Evolutionary conservation across 306 rosid genomes (phyloP), one percentile per base, ranked within the genome.

Genomic region (Lathyrus tuberosus): DNA sequence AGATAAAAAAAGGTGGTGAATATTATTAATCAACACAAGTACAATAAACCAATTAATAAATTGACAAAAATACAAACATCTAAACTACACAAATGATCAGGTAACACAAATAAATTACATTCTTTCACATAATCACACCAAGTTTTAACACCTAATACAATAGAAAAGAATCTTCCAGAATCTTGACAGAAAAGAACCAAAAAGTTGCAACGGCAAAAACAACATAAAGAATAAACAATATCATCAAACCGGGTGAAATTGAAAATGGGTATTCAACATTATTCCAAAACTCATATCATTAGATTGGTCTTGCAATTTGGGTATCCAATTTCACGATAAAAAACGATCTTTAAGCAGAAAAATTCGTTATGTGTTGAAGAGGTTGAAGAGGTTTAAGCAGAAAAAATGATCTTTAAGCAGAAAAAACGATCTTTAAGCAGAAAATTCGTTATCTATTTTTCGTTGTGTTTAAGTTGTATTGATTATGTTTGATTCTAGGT

Each of bases 391-490:
- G n/a, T n/a, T n/a, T n/a, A n/a, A n/a, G n/a, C n/a, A n/a, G n/a
- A n/a, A n/a, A n/a, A n/a, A n/a, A n/a, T n/a, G n/a, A n/a, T n/a
- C n/a, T n/a, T n/a, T n/a, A n/a, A n/a, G n/a, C n/a, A n/a, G n/a
- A n/a, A n/a, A n/a, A n/a, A n/a, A n/a, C n/a, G n/a, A n/a, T n/a
- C n/a, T n/a, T n/a, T n/a, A n/a, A n/a, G n/a, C n/a, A n/a, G n/a
- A n/a, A n/a, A 31, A 80, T 87, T 87, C 56, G 40, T 43, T 20
- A 12, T 30, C 28, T 66, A 0, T n/a, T 46, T 60, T 59, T 7
- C 1, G 3, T 8, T 15, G 47, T 38, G 15, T 10, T 65, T 40
- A 10, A 22, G 18, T 42, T 60, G 62, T 24, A 14, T 60, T 66
- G 49, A 42, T 42, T 59, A n/a, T 74, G 51, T 54, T 74, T 79